Evolutionary conservation across 2,329 filamentous ascomycete genomes (phyloP), one percentile per base, ranked within the genome.

Genomic region (Sporothrix mexicana): DNA sequence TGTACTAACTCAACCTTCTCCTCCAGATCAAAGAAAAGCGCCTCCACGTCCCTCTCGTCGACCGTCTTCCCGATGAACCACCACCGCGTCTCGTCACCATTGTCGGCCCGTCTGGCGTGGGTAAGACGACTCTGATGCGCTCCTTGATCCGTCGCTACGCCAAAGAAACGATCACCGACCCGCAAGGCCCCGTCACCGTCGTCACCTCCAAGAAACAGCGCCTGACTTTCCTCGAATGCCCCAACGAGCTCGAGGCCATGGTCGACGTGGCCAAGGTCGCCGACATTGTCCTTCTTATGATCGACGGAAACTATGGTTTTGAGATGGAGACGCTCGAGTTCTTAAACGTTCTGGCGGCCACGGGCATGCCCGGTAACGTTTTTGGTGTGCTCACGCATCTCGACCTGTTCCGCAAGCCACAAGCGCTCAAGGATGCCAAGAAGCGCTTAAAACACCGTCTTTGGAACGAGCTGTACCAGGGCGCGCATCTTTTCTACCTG

Each of bases 251-350:
- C 71, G 95, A 97, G 75, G 92, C 93, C 76, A 98, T 98, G 93
- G 95, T 99, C 76, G 96, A 99, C 82, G 88, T 98, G 72, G 93
- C 96, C 74, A 99, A 99, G 83, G 93, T 99, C 59, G 96, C 97
- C 20, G 96, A 99, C 81, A 98, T 99, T 78, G 93, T 98, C 6
- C 87, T 99, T 68, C 88, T 99, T 72, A 96, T 99, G 93, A 99
- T 99, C 77, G 96, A 99, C 80, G 97, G 96, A 72, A 98, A 98
- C 83, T 99, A 93, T 79, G 97, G 96, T 15, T 99, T 99, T 80
- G 96, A 99, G 83, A 99, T 99, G 96, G 96, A 99, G 86, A 99
- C 96, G 0, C 99, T 99, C 96, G 96, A 99, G 83, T 99, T 99
- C 75, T 85, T 99, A 79, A 98, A 98, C 78, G 91, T 98, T 20